A percentile compares a stretch with the other conserved stretches of the same genome.
Conservation (phyloP, 2,329 filamentous ascomycete species). For the Epichloe uncinata region DNA sequence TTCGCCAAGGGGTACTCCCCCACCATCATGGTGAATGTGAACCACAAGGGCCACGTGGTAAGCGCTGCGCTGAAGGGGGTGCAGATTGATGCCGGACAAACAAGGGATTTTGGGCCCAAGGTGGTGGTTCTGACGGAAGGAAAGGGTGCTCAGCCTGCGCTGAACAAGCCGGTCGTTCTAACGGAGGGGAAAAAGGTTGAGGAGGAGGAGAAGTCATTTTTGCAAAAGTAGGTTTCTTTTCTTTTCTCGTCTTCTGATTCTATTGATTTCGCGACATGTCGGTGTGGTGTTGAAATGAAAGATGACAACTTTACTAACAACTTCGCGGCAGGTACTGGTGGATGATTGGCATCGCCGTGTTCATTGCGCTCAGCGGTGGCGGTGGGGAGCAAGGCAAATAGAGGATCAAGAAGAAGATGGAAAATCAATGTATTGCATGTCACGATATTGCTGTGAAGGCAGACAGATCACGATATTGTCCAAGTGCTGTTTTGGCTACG, state of each 20-base stretch:
- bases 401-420: slow-evolving; percentile 10
- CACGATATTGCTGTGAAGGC: slow-evolving; percentile 3
- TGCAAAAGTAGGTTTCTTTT: slow-evolving; percentile 46
- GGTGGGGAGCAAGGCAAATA: slow-evolving; percentile 31
- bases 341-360: slow-evolving; percentile 39
- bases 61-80: slow-evolving; percentile 43
- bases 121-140: slow-evolving; percentile 34
- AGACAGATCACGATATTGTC: neutral
- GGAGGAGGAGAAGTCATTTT: slow-evolving; percentile 46
- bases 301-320: slow-evolving; percentile 19
- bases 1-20: slow-evolving; percentile 48
- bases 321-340: slow-evolving; percentile 47
- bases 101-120: slow-evolving; percentile 51
- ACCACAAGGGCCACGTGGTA: slow-evolving; percentile 29
- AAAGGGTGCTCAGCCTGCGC: slow-evolving; percentile 40
- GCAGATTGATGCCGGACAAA: slow-evolving; percentile 48
- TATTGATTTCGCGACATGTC: neutral
- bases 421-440: slow-evolving; percentile 5
- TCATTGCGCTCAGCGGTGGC: slow-evolving; percentile 40
- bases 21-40: slow-evolving; percentile 39
- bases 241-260: neutral
- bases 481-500: neutral
- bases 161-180: slow-evolving; percentile 52
- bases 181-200: slow-evolving; percentile 45
- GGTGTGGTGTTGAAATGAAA: neutral